Evolutionary conservation across 1,284 basidiomycete genomes (phyloP), one percentile per base, ranked within the genome.

Genomic region (Sanguinoderma infundibulare): DNA sequence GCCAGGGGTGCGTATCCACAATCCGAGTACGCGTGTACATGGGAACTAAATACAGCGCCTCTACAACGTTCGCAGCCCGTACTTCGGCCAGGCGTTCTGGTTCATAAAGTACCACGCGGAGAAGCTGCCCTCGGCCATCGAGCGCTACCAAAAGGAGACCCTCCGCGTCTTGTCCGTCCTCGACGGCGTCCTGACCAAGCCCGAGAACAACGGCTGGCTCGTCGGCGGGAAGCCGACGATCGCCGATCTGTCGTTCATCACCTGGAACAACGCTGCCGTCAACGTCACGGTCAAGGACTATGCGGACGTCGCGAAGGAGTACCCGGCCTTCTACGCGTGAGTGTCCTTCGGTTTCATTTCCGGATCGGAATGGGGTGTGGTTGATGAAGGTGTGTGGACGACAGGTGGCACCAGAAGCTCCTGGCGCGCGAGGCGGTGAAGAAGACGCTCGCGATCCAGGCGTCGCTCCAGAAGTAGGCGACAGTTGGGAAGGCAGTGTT

Each of bases 61-160:
- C 8, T 12, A 34, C 34, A 34, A 7, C 1, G 10, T 26, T n/a
- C 14, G 35, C 51, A 69, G 69, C 34, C 69, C 69, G 30, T 70
- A 69, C 62, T 70, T 67, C 56, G 67, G 69, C 39, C 69, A 70
- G 62, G 66, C 65, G 10, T 65, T 68, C n/a, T 75, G 72, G 71
- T 76, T 76, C 67, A 53, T 55, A 28, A 56, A 52, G n/a, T 67
- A 55, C 55, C 70, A 69, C 50, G 46, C 64, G 6, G 70, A 73
- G 64, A 66, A 72, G 51, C 24, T 72, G 15, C 72, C 68, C 14
- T 68, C 64, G 42, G 71, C 69, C 38, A 64, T 73, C 47, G 70
- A 76, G 62, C 69, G 76, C 2, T 77, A 76, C 67, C 61, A 68
- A 42, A 71, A 73, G 52, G 76, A 78, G 67, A 69, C 69, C 36